Base-by-base conservation (phyloP, 768 basidiomycete species). In the Lactarius hengduanensis region DNA sequence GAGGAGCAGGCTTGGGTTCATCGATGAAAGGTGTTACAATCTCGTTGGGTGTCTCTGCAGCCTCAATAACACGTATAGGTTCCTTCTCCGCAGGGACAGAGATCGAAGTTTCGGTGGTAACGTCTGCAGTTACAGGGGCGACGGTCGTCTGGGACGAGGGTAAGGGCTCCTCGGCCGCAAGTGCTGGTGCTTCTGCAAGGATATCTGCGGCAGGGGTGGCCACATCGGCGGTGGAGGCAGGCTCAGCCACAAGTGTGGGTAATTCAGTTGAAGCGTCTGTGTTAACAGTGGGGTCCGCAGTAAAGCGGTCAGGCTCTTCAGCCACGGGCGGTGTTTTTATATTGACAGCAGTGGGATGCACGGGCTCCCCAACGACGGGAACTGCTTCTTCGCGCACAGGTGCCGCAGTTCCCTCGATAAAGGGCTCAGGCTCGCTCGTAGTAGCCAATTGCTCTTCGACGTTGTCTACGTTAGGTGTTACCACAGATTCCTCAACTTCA, bases 331-430 rank as follows among this genome's bases (percentile, higher is more conserved):
- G 50, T 15, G 50, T 53, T 26, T 53, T 8, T n/a, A 43, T 53
- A 36, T 57, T 57, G 3, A 45, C 53, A 34, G 18, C 41, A 1
- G 56, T 40, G 36, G 54, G 64, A 16, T 15, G 13, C 11, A 22
- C 56, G 26, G 53, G 11, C 59, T 40, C 55, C 58, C 65, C 64
- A n/a, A n/a, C 16, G 9, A 45, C 43, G 59, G 68, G 26, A 20
- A 34, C n/a, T 7, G 43, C 40, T 36, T 41, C 34, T 18, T 47
- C 59, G 6, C 28, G 59, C 3, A 18, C 55, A 11, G 59, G 43
- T 30, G 32, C 10, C 22, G 30, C 13, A 22, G 28, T 20, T 57
- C 41, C 61, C 34, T 65, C 59, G 11, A 9, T 9, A 10, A 43
- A 9, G 22, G 59, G 16, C 59, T 18, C 59, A 56, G 30, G 34